Evolutionary conservation across 805 yeast species (phyloP).

Genomic region (Barnettozyma sp.): DNA sequence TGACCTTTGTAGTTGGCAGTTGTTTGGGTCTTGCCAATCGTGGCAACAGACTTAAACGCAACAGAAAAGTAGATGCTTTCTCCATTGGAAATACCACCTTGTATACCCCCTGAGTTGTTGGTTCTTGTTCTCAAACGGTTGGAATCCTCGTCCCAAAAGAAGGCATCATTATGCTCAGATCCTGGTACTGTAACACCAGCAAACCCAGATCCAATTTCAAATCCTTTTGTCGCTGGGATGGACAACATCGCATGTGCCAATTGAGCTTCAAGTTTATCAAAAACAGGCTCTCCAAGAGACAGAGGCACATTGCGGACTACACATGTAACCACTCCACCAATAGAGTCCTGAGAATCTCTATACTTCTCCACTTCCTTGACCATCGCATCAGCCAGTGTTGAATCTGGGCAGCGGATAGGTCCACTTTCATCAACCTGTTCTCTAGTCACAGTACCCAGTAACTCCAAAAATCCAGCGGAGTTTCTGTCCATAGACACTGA

Average conservation of each 20-base stretch:
- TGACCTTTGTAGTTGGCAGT: slow-evolving; percentile 88
- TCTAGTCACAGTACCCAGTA: slow-evolving; percentile 73
- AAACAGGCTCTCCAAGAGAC: slow-evolving; percentile 97
- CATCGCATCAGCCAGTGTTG: slow-evolving; percentile 66
- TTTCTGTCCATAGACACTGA: slow-evolving; percentile 68
- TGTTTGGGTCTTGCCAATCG: slow-evolving; percentile 86
- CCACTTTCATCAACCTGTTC: slow-evolving; percentile 82
- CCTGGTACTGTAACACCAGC: slow-evolving; percentile 87
- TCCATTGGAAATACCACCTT: slow-evolving; percentile 97
- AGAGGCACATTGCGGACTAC: slow-evolving; percentile 89
- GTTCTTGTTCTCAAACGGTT: slow-evolving; percentile 77
- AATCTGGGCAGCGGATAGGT: slow-evolving; percentile 92
- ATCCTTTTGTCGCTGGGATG: slow-evolving; percentile 96
- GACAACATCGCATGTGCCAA: slow-evolving; percentile 98
- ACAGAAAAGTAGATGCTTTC: slow-evolving; percentile 91
- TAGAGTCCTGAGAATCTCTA: slow-evolving; percentile 83
- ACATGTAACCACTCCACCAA: slow-evolving; percentile 98
- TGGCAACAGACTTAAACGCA: slow-evolving; percentile 97
- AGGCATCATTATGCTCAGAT: slow-evolving; percentile 89
- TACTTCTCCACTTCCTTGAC: slow-evolving; percentile 78
- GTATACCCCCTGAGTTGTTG: slow-evolving; percentile 94
- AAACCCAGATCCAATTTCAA: slow-evolving; percentile 96
- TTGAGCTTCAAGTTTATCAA: slow-evolving; percentile 91
- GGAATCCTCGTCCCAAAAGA: slow-evolving; percentile 50
- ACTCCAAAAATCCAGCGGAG: slow-evolving; percentile 57